Evolutionary conservation across 1,284 basidiomycete species (phyloP).

Genomic region (Vanrija sp.): DNA sequence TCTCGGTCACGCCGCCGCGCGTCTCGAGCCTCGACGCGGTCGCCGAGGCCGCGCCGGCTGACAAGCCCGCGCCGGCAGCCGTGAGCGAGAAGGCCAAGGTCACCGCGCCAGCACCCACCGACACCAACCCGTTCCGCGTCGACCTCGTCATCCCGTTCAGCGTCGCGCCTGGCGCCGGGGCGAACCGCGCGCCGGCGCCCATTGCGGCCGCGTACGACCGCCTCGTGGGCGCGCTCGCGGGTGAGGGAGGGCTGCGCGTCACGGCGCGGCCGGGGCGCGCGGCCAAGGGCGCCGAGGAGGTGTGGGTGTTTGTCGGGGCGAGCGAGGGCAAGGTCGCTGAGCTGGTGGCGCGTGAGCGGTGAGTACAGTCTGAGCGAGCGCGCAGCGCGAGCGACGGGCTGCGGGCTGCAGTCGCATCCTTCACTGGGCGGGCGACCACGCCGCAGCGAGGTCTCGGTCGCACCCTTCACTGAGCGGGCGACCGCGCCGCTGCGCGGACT

Average conservation of each 20-base stretch:
- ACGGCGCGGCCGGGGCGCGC: slow-evolving; percentile 28
- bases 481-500: too few species aligned
- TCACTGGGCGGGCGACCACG: too few species aligned
- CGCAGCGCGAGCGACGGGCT: too few species aligned
- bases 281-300: slow-evolving; percentile 58
- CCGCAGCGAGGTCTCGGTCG: too few species aligned
- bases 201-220: slow-evolving; percentile 29
- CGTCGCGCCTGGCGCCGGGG: slow-evolving; percentile 6
- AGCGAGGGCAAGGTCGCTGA: slow-evolving; percentile 60
- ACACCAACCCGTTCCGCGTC: slow-evolving; percentile 40
- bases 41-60: too few species aligned
- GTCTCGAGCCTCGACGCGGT: too few species aligned
- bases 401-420: too few species aligned
- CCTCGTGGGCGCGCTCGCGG: slow-evolving; percentile 26
- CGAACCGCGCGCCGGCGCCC: slow-evolving; percentile 8
- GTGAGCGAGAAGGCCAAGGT: too few species aligned
- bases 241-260: slow-evolving; percentile 37
- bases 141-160: slow-evolving; percentile 45
- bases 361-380: slow-evolving; percentile 33
- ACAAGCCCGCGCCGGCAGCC: too few species aligned
- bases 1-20: too few species aligned
- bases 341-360: slow-evolving; percentile 72
- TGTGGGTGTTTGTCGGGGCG: slow-evolving; percentile 76
- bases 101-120: neutral
- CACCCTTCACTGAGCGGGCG: too few species aligned